Evolutionary conservation across 805 yeast species (phyloP), one percentile per base, ranked within the genome.

Genomic region (Myxozyma udenii): DNA sequence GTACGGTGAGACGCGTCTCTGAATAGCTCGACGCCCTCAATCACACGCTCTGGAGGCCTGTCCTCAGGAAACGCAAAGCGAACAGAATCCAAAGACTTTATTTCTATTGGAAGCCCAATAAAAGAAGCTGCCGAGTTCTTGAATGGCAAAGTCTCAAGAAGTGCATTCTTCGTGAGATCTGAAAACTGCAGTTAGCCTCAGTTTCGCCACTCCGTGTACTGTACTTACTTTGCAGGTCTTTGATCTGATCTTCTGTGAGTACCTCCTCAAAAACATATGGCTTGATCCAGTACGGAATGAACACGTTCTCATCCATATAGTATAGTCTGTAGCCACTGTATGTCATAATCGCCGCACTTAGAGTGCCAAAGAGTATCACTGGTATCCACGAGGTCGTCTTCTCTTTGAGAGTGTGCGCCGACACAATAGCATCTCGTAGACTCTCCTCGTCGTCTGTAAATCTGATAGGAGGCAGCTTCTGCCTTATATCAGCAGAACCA

Each of bases 281-380:
- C 43, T 47, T 51, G 22, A 47, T 43, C 55, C 51, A 51, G 18
- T 42, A 44, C 12, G 58, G 60, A 36, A 56, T 9, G 18, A 56
- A 56, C 3, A 50, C 35, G 1, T 44, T 9, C 32, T 56, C 46
- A 18, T 56, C 37, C 11, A 26, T 35, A 22, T 24, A 44, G 32
- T 46, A 42, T 21, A 57, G 24, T 40, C 37, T 40, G 41, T 57
- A 55, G 1, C 32, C 41, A 9, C 54, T 45, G 23, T 55, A 53
- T 5, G 80, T 44, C 65, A 73, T 6, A 3, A 51, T 23, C 7
- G 45, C 40, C 12, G 43, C 5, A 1, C 37, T 16, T 16, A 47
- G 5, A 3, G 41, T 35, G n/a, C 44, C 24, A 9, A 48, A 1
- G 4, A 47, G 16, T 4, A 43, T 2, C 9, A 44, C 25, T 9